Evolutionary conservation across 1,284 basidiomycete species (phyloP).

Genomic region (Stygiomarasmius scandens): DNA sequence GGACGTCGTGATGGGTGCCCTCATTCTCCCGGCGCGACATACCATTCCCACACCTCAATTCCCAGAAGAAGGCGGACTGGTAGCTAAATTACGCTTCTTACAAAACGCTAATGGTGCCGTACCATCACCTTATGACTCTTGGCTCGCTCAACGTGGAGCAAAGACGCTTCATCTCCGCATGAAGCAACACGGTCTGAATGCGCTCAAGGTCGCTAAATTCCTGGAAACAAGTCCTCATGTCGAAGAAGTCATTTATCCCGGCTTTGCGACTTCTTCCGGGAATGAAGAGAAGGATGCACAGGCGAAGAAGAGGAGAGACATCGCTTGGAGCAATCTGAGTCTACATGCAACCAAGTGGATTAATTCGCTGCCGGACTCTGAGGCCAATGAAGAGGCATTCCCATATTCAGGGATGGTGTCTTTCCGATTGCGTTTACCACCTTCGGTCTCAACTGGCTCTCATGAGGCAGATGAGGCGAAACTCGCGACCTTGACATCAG

Average conservation of each 20-base stretch:
- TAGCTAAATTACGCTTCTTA: slow-evolving; percentile 76
- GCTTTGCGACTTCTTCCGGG: slow-evolving; percentile 62
- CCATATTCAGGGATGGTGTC: slow-evolving; percentile 88
- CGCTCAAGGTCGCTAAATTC: slow-evolving; percentile 73
- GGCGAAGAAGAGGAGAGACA: slow-evolving; percentile 27
- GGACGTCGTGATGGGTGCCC: slow-evolving; percentile 87
- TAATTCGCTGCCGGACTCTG: no score
- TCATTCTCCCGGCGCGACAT: slow-evolving; percentile 70
- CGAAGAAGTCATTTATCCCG: slow-evolving; percentile 86
- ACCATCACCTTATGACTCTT: slow-evolving; percentile 88
- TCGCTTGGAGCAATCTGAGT: slow-evolving; percentile 67
- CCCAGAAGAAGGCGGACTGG: slow-evolving; percentile 30
- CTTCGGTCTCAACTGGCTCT: neutral
- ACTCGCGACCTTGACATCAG: slow-evolving; percentile 54
- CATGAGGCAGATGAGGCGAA: neutral
- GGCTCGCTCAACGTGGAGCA: slow-evolving; percentile 88
- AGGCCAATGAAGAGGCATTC: no score
- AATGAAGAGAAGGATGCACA: slow-evolving; percentile 26
- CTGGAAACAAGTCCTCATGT: slow-evolving; percentile 64
- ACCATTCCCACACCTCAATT: slow-evolving; percentile 10
- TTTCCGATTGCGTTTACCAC: slow-evolving; percentile 64
- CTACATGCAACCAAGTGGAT: slow-evolving; percentile 74
- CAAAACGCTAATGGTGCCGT: slow-evolving; percentile 92
- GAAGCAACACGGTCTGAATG: slow-evolving; percentile 86
- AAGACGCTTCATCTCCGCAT: slow-evolving; percentile 91